Percentiles rank a stretch among this genome's conserved stretches.
Evolutionary conservation across 768 basidiomycete species (phyloP).

Genomic region (Paxillus ammoniavirescens): DNA sequence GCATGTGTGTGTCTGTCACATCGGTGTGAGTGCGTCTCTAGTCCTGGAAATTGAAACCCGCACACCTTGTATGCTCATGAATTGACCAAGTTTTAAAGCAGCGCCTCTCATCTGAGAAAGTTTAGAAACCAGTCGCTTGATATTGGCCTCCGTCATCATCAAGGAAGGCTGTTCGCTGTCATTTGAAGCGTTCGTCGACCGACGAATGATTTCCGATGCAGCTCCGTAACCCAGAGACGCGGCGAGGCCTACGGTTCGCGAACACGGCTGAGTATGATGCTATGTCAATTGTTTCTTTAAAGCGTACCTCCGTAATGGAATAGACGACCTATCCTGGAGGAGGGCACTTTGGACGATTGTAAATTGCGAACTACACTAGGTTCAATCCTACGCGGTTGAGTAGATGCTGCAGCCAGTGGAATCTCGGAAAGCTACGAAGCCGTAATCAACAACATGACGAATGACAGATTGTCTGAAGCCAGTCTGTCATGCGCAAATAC

Average conservation of each 20-base stretch:
- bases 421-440: constrained; percentile 3
- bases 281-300: background rate
- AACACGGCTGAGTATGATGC: background rate
- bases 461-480: too few relatives aligned
- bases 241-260: constrained; percentile 66
- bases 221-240: constrained; percentile 88
- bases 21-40: background rate
- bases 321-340: constrained; percentile 82
- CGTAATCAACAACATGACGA: too few relatives aligned
- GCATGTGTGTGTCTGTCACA: constrained; percentile 73
- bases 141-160: constrained; percentile 89
- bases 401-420: background rate
- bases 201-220: constrained; percentile 79
- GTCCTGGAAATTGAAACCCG: background rate
- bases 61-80: constrained; percentile 91
- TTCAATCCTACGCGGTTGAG: background rate
- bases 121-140: constrained; percentile 86
- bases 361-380: constrained; percentile 40
- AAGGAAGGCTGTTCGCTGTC: constrained; percentile 44
- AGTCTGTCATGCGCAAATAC: background rate
- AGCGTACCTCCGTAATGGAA: constrained; percentile 90
- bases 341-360: constrained; percentile 86
- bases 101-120: constrained; percentile 96
- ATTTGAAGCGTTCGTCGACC: constrained; percentile 47
- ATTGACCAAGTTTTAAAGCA: constrained; percentile 94